These are phyloP conservation scores for Hericium erinaceus DNA, from an alignment of 768 basidiomycete species.

Conservation along the genomic window DNA sequence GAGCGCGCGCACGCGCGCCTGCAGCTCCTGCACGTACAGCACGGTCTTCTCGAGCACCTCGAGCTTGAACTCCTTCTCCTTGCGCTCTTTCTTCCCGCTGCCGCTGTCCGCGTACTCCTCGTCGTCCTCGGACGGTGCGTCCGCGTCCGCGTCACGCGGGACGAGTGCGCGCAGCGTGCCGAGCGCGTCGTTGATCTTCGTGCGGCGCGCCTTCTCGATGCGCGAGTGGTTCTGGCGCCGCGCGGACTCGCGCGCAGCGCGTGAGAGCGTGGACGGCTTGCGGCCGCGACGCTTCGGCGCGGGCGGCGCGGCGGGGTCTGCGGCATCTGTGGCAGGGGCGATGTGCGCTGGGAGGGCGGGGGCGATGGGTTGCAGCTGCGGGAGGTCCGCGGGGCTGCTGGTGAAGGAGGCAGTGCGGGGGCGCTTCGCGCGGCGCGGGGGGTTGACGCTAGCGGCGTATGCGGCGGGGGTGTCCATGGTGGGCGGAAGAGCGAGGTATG, in stretches of 20 bases:
- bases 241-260: slow-evolving; percentile 74
- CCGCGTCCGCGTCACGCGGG: slow-evolving; percentile 37
- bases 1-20: slow-evolving; percentile 11
- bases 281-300: slow-evolving; percentile 55
- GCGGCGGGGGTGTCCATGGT: slow-evolving; percentile 8
- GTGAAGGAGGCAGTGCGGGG: slow-evolving; percentile 18
- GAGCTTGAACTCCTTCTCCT: slow-evolving; percentile 16
- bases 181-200: slow-evolving; percentile 93
- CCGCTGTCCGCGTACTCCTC: slow-evolving; percentile 8
- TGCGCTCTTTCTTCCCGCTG: background rate
- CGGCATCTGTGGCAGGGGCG: slow-evolving; percentile 13
- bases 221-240: slow-evolving; percentile 91
- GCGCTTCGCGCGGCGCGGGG: slow-evolving; percentile 38
- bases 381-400: background rate
- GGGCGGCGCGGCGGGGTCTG: slow-evolving; percentile 20
- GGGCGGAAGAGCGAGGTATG: background rate
- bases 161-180: slow-evolving; percentile 70
- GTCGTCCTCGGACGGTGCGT: slow-evolving; percentile 26
- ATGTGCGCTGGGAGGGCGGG: slow-evolving; percentile 2
- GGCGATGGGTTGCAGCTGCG: slow-evolving; percentile 17
- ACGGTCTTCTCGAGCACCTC: slow-evolving; percentile 15
- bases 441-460: slow-evolving; percentile 33
- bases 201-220: slow-evolving; percentile 88
- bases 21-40: slow-evolving; percentile 14
- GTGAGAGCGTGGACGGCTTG: slow-evolving; percentile 64